Percentiles rank a stretch among this genome's conserved stretches.
These are phyloP conservation scores for Tetrapisispora phaffii DNA, from an alignment of 805 yeast species.

Conservation along the genomic window DNA sequence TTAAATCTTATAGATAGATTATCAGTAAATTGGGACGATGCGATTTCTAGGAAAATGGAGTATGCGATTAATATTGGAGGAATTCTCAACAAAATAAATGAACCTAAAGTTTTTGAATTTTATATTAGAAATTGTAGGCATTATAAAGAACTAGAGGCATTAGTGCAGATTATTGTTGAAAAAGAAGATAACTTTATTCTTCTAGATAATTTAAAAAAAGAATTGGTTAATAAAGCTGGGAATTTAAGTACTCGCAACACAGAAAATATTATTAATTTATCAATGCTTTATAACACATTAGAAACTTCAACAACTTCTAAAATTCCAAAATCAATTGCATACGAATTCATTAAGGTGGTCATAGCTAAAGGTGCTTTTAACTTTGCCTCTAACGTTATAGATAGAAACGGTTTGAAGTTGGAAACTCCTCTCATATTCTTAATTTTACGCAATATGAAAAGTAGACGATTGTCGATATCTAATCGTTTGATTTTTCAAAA, in stretches of 20 bases:
- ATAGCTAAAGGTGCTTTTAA: neutral
- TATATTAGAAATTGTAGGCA: conserved; percentile 19
- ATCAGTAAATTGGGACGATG: neutral
- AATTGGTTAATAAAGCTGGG: neutral
- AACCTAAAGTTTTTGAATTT: conserved; percentile 7
- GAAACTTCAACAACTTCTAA: too few species aligned
- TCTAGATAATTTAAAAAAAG: neutral
- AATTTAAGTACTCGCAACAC: neutral
- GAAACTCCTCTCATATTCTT: neutral
- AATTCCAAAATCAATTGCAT: neutral
- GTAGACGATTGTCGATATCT: neutral
- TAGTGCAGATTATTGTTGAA: conserved; percentile 10
- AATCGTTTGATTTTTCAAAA: neutral
- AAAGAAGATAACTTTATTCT: conserved; percentile 9
- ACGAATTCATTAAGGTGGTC: neutral
- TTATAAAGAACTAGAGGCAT: conserved; percentile 12
- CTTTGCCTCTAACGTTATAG: neutral
- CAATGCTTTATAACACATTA: neutral
- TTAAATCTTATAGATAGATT: conserved; percentile 8
- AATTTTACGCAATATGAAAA: neutral
- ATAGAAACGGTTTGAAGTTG: neutral
- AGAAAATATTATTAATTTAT: neutral
- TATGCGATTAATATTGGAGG: conserved; percentile 16
- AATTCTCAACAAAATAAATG: conserved; percentile 11
- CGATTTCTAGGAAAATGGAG: conserved; percentile 6